Evolutionary conservation across 495 filamentous ascomycete genomes (phyloP).

Genomic region (Podospora comata): DNA sequence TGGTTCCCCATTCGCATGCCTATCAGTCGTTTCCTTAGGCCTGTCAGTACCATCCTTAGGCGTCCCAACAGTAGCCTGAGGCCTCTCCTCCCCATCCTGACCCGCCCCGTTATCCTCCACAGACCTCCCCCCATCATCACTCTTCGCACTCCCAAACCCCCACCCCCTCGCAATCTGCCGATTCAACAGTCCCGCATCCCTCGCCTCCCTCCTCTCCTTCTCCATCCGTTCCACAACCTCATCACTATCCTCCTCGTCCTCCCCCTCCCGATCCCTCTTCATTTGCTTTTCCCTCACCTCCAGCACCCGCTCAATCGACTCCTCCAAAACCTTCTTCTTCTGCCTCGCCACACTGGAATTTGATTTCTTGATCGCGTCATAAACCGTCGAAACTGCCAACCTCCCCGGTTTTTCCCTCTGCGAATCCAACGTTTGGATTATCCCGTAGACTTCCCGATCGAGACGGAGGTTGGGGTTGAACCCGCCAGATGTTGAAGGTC

Average conservation of each 20-base stretch:
- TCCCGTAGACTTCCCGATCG: slow-evolving; percentile 60
- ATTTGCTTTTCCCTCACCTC: slow-evolving; percentile 66
- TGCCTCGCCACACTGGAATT: slow-evolving; percentile 81
- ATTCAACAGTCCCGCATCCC: slow-evolving; percentile 30
- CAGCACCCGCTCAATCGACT: slow-evolving; percentile 82
- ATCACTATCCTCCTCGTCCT: slow-evolving; percentile 54
- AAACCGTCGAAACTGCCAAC: slow-evolving; percentile 61
- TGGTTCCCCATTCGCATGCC: slow-evolving; percentile 66
- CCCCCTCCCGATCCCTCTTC: slow-evolving; percentile 37
- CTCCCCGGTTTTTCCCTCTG: slow-evolving; percentile 14
- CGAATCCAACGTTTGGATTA: slow-evolving; percentile 64
- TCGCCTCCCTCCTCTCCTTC: slow-evolving; percentile 26
- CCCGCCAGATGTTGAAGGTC: slow-evolving; percentile 11
- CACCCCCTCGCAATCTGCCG: slow-evolving; percentile 55
- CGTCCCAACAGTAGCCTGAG: neutral
- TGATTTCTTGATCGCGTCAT: slow-evolving; percentile 73
- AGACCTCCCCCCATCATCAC: slow-evolving; percentile 14
- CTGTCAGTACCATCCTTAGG: slow-evolving; percentile 3
- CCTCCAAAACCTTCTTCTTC: slow-evolving; percentile 75
- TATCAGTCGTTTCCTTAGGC: slow-evolving; percentile 20
- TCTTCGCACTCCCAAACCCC: slow-evolving; percentile 41
- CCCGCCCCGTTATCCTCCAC: neutral
- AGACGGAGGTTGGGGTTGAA: slow-evolving; percentile 31
- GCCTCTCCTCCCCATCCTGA: neutral
- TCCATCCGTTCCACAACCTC: slow-evolving; percentile 63